phyloP scores from a whole-genome alignment of 805 yeast species.

The Wickerhamomyces silvicola region DNA sequence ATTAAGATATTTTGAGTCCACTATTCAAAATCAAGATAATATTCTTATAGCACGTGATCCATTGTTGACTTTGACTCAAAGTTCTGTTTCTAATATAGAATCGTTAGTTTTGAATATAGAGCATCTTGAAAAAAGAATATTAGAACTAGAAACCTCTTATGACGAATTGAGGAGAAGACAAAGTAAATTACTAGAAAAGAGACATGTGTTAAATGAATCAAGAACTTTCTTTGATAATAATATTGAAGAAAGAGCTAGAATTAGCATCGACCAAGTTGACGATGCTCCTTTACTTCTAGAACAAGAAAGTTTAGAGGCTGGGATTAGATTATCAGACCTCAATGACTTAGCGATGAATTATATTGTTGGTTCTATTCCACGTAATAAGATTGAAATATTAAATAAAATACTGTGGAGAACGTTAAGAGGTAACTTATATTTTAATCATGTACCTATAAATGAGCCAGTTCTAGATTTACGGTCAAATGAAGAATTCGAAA shows the following conservation, averaged over 20 bases:
- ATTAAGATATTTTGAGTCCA: constrained; percentile 45
- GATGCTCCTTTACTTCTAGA: constrained; percentile 33
- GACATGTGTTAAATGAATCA: constrained; percentile 51
- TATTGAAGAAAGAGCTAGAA: constrained; percentile 24
- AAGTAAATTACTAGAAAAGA: constrained; percentile 61
- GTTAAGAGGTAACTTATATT: constrained; percentile 83
- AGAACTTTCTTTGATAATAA: constrained; percentile 40
- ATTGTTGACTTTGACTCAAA: constrained; percentile 15
- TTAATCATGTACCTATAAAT: constrained; percentile 66
- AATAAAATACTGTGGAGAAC: constrained; percentile 89
- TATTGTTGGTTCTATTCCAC: constrained; percentile 71
- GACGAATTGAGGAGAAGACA: constrained; percentile 58
- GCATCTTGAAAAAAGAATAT: constrained; percentile 65
- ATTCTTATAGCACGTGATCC: constrained; percentile 30
- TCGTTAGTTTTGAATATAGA: constrained; percentile 57
- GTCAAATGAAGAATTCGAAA: constrained; percentile 50
- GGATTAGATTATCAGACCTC: constrained; percentile 21
- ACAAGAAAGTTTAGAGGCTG: constrained; percentile 31
- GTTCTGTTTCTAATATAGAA: constrained; percentile 48
- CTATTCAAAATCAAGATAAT: constrained; percentile 42
- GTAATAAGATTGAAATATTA: constrained; percentile 61
- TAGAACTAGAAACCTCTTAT: constrained; percentile 63
- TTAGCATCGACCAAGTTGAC: constrained; percentile 30
- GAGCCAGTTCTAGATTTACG: constrained; percentile 62
- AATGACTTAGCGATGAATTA: constrained; percentile 21